Evolutionary conservation across 1,139 yeast species (phyloP).

Genomic region (Chernovozyma aurita): DNA sequence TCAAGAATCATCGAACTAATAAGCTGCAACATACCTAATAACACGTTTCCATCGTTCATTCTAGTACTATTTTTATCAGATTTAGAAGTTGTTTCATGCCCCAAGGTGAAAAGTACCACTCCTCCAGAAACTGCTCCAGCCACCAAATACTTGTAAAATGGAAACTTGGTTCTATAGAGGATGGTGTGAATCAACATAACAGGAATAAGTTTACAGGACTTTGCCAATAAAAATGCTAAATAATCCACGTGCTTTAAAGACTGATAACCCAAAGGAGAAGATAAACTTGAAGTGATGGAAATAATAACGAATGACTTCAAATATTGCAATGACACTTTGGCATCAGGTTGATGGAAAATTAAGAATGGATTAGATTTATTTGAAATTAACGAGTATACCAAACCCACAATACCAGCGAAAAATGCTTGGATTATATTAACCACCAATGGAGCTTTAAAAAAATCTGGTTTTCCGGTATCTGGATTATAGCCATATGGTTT

Average conservation of each 20-base stretch:
- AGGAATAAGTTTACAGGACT: slow-evolving; percentile 90
- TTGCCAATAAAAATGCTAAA: slow-evolving; percentile 78
- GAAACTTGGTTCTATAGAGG: slow-evolving; percentile 70
- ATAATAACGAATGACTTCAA: slow-evolving; percentile 51
- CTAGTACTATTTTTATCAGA: slow-evolving; percentile 15
- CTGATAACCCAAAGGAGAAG: slow-evolving; percentile 76
- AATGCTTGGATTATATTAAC: slow-evolving; percentile 71
- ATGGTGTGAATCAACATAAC: slow-evolving; percentile 79
- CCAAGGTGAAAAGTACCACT: slow-evolving; percentile 71
- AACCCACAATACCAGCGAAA: slow-evolving; percentile 69
- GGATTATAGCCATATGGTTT: slow-evolving; percentile 57
- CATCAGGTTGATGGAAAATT: slow-evolving; percentile 24
- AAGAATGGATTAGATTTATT: slow-evolving; percentile 24
- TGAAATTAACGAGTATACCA: slow-evolving; percentile 46
- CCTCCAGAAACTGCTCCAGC: slow-evolving; percentile 77
- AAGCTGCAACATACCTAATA: slow-evolving; percentile 59
- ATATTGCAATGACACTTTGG: slow-evolving; percentile 15
- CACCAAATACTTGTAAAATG: slow-evolving; percentile 70
- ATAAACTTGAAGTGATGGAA: slow-evolving; percentile 72
- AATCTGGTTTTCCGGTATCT: slow-evolving; percentile 34
- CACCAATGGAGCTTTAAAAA: slow-evolving; percentile 71
- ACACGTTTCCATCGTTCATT: slow-evolving; percentile 37
- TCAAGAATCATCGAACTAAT: slow-evolving; percentile 68
- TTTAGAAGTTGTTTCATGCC: slow-evolving; percentile 18
- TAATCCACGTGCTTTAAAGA: slow-evolving; percentile 83